These are phyloP conservation scores for Alternaria sp. DNA, from an alignment of 2,329 filamentous ascomycete genomes.

Conservation along the genomic window DNA sequence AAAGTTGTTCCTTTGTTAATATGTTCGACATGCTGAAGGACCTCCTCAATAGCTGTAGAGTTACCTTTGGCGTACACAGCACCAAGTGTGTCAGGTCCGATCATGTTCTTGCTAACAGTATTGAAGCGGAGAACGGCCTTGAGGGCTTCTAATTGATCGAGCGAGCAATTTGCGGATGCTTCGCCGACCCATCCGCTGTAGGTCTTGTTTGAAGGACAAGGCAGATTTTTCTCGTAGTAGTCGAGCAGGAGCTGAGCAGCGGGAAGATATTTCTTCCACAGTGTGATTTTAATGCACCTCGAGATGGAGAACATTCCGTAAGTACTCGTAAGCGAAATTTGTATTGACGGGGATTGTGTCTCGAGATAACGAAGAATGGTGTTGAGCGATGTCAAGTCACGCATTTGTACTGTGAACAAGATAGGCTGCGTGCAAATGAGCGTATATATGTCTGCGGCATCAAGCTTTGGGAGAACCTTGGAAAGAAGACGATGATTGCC, in stretches of 20 bases:
- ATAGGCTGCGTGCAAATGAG: neutral
- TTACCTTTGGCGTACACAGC: neutral
- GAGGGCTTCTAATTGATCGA: neutral
- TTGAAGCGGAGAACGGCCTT: neutral
- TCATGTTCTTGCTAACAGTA: neutral
- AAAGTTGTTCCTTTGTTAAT: neutral
- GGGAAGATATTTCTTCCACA: neutral
- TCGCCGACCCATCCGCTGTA: neutral
- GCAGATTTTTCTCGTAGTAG: neutral
- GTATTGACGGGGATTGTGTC: rapidly evolving
- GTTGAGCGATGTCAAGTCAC: neutral
- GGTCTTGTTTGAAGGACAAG: neutral
- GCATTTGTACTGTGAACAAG: neutral
- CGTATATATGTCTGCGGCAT: rapidly evolving
- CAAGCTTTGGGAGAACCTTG: neutral
- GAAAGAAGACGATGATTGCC: neutral
- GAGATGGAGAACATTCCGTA: neutral
- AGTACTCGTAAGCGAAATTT: neutral
- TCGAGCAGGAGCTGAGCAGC: neutral
- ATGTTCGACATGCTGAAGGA: neutral
- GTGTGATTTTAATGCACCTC: rapidly evolving
- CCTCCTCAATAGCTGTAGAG: neutral
- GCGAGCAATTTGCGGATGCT: neutral
- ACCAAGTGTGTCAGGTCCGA: neutral
- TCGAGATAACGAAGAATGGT: neutral